A percentile compares a stretch with the other conserved stretches of the same genome.
Conservation (phyloP, 2,329 filamentous ascomycete species). For the Fusarium palustre region DNA sequence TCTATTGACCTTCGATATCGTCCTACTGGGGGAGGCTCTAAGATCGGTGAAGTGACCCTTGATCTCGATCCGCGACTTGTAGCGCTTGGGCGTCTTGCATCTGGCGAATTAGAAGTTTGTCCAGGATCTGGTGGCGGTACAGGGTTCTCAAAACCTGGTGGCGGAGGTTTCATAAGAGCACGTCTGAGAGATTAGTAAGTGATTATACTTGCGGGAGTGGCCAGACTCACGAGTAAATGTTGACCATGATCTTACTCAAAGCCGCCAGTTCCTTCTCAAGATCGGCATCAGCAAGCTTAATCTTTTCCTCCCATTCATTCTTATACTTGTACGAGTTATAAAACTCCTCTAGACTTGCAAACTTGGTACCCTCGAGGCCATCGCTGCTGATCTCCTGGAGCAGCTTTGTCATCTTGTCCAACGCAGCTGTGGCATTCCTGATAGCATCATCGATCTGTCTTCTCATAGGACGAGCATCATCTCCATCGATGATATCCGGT, state of each 20-base stretch:
- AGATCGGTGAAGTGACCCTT: conserved; percentile 3
- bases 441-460: conserved; percentile 49
- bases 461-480: conserved; percentile 45
- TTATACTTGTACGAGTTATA: conserved; percentile 52
- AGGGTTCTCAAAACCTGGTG: conserved; percentile 26
- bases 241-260: conserved; percentile 50
- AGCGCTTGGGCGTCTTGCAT: neutral
- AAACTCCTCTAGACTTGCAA: conserved; percentile 46
- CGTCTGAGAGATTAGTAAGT: conserved; percentile 36
- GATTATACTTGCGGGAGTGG: rapidly evolving
- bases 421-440: conserved; percentile 42
- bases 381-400: conserved; percentile 47
- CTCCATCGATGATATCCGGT: conserved; percentile 50
- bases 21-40: conserved; percentile 33
- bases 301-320: conserved; percentile 49
- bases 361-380: conserved; percentile 35
- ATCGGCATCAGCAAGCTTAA: conserved; percentile 47
- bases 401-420: conserved; percentile 49
- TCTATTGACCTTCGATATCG: conserved; percentile 9
- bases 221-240: conserved; percentile 50
- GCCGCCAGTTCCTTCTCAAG: conserved; percentile 47
- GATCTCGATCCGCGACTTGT: neutral
- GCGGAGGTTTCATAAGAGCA: conserved; percentile 48
- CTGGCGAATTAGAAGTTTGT: neutral
- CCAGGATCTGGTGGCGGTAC: conserved; percentile 32